Base-by-base conservation (phyloP, 2,329 filamentous ascomycete genomes). In the Endoconidiophora polonica region DNA sequence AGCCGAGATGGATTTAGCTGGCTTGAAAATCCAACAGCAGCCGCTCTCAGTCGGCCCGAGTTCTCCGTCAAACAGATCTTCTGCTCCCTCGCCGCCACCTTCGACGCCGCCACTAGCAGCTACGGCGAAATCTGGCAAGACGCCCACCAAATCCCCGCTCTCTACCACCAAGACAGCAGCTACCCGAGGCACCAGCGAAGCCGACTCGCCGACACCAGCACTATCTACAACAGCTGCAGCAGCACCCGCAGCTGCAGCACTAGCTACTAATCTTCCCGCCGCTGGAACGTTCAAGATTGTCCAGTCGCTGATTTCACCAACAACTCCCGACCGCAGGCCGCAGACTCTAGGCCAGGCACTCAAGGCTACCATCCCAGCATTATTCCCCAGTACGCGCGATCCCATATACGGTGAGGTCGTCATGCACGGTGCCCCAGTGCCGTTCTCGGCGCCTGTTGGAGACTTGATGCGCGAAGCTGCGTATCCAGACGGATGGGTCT, bases 401-500 rank as follows among this genome's bases (percentile, higher is more conserved):
- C 81, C 86, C 0, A 77, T 95, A 9, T 73, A 94, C 45, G 91
- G 90, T 1, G 81, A 83, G 52, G 83, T 84, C 2, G 73, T 96
- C 5, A 65, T 96, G 58, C 91, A 98, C 66, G 91, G 91, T 1
- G 85, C 81, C 1, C 73, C 79, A 0, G 75, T 94, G 52, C 90
- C 91, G 1, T 83, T 96, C 68, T 66, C 70, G 53, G 83, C 87
- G 1, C 80, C 80, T 22, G 64, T 98, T 16, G 83, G 86, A 59
- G 90, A 95, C 44, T 63, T 98, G 52, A 83, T 91, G 66, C 74
- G 79, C 51, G 82, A 83, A 59, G 83, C 84, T 3, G 79, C 86
- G 1, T 96, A 95, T 68, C 79, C 86, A 0, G 91, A 98, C 65
- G 91, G 91, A 0, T 98, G 88, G 82, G 64, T 94, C 23, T 86